These are phyloP conservation scores for Rhodotorula graminis DNA, from an alignment of 768 basidiomycete genomes.

Conservation along the genomic window DNA sequence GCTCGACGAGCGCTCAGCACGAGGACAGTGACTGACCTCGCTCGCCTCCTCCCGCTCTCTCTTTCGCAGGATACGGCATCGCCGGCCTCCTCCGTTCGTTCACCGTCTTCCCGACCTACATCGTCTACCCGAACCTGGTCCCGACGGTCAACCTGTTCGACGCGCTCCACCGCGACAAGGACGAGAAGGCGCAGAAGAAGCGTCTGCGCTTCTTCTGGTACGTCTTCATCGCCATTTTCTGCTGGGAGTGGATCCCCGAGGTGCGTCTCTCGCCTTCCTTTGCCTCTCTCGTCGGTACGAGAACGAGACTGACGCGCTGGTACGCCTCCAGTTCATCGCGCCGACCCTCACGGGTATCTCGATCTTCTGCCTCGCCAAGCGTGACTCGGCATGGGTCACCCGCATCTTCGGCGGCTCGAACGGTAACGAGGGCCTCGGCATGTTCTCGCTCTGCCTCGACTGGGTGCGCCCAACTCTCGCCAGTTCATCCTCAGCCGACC, in stretches of 20 bases:
- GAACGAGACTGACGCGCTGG: not conserved
- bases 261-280: not conserved
- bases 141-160: conserved; percentile 43
- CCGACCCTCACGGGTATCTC: conserved; percentile 40
- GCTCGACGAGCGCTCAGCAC: too few species aligned
- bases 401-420: conserved; percentile 42
- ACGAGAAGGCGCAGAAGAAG: conserved; percentile 41
- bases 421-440: conserved; percentile 44
- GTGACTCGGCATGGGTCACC: conserved; percentile 44
- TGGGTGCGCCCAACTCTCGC: conserved; percentile 8
- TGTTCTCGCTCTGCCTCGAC: conserved; percentile 41
- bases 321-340: conserved; percentile 42
- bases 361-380: conserved; percentile 48
- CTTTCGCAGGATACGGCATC: conserved; percentile 34
- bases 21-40: too few species aligned
- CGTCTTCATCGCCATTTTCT: conserved; percentile 44
- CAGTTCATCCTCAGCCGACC: accelerated
- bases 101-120: conserved; percentile 42
- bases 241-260: conserved; percentile 31
- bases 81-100: conserved; percentile 41
- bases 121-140: conserved; percentile 37
- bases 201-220: conserved; percentile 45
- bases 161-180: conserved; percentile 44
- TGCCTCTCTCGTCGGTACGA: not conserved
- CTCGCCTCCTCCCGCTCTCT: too few species aligned